A percentile compares a stretch with the other conserved stretches of the same genome.
Conservation (phyloP, 202 grass and related monocot genomes). For the Zizania palustris region DNA sequence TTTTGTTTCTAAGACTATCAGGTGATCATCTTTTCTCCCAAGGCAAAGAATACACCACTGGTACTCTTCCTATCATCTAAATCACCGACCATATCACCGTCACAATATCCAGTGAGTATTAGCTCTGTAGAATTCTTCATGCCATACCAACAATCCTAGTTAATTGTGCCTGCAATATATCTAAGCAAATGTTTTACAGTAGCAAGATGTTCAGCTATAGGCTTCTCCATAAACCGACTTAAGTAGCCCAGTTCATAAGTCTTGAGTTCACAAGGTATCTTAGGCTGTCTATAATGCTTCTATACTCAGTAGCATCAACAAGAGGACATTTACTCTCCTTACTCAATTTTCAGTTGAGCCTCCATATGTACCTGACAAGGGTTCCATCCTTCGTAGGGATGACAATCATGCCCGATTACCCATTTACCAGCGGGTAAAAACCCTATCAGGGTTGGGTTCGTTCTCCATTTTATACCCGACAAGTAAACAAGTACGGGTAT, state of each 20-base stretch:
- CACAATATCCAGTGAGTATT: not conserved
- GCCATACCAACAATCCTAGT: not conserved
- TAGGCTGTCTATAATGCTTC: not conserved
- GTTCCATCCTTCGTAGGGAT: not conserved
- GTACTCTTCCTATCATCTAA: not conserved
- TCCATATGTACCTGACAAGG: not conserved
- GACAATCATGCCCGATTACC: too few relatives aligned
- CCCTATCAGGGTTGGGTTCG: too few relatives aligned
- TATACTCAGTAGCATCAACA: not conserved
- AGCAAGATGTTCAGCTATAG: not conserved
- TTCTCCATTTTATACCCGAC: too few relatives aligned
- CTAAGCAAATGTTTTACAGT: fast-evolving
- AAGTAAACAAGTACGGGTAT: too few relatives aligned
- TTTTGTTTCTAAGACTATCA: not conserved
- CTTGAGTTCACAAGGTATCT: not conserved
- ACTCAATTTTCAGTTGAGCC: not conserved
- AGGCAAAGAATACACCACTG: too few relatives aligned
- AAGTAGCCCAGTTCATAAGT: not conserved
- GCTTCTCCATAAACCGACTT: not conserved
- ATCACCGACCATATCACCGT: not conserved
- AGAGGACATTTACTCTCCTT: not conserved
- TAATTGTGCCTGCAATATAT: not conserved
- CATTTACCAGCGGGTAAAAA: too few relatives aligned
- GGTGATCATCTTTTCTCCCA: not conserved
- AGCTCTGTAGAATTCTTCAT: not conserved